Percentiles rank a stretch among this genome's conserved stretches.
Evolutionary conservation across 2,329 filamentous ascomycete species (phyloP).

Genomic region (Hysterium pulicare): DNA sequence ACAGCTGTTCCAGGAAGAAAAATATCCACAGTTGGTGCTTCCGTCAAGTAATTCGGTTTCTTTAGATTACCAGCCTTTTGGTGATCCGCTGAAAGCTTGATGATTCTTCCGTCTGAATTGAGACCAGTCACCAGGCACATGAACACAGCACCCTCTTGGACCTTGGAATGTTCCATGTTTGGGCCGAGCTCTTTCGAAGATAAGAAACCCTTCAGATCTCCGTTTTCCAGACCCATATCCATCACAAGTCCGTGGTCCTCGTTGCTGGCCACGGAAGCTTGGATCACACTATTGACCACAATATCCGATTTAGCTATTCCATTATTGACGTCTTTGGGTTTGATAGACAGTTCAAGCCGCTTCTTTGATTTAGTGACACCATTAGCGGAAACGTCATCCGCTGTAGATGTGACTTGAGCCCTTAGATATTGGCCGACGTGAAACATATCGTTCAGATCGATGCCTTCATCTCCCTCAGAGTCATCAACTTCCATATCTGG

Average conservation of each 20-base stretch:
- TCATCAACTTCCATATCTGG: constrained; percentile 56
- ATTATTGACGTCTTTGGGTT: constrained; percentile 74
- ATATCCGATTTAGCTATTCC: constrained; percentile 71
- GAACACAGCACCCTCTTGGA: constrained; percentile 81
- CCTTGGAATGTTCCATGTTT: constrained; percentile 59
- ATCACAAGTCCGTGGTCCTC: constrained; percentile 95
- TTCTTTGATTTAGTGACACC: constrained; percentile 64
- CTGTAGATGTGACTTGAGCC: constrained; percentile 75
- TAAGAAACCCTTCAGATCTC: constrained; percentile 74
- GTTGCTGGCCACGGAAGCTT: constrained; percentile 85
- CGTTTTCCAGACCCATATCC: constrained; percentile 74
- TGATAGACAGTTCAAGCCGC: constrained; percentile 82
- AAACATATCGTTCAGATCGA: constrained; percentile 75
- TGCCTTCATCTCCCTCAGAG: constrained; percentile 52
- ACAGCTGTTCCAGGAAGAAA: constrained; percentile 91
- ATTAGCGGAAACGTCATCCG: constrained; percentile 56
- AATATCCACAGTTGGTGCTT: constrained; percentile 81
- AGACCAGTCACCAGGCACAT: constrained; percentile 77
- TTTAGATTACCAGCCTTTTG: constrained; percentile 66
- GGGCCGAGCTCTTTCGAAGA: constrained; percentile 76
- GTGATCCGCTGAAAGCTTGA: constrained; percentile 77
- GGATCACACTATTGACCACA: constrained; percentile 71
- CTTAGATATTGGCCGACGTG: constrained; percentile 82
- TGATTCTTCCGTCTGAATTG: constrained; percentile 73
- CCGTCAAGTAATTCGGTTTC: constrained; percentile 63